Evolutionary conservation across 805 yeast genomes (phyloP).

Genomic region (Priceomyces fermenticarens): DNA sequence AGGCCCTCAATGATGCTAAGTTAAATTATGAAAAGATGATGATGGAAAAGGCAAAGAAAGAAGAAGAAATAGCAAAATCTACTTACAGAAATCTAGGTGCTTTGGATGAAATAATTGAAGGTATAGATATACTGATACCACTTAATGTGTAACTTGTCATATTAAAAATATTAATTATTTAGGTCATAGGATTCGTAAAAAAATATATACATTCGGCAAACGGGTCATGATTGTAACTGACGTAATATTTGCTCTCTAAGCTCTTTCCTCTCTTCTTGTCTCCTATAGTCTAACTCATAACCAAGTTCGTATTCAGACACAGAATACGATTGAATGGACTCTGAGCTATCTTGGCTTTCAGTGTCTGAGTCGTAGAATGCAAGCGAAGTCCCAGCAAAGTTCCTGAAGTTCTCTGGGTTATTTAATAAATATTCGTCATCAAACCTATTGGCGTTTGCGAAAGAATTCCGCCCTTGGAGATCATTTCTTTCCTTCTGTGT

Average conservation of each 20-base stretch:
- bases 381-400: conserved; percentile 21
- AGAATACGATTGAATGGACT: conserved; percentile 23
- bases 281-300: conserved; percentile 14
- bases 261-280: conserved; percentile 36
- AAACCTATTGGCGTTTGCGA: conserved; percentile 10
- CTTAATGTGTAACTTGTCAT: conserved; percentile 3
- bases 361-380: conserved; percentile 13
- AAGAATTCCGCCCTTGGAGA: background rate
- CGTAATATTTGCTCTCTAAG: conserved; percentile 35
- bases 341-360: conserved; percentile 17
- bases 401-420: conserved; percentile 18
- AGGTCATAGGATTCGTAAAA: background rate
- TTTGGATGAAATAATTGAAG: conserved; percentile 48
- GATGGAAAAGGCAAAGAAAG: conserved; percentile 43
- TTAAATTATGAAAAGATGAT: conserved; percentile 39
- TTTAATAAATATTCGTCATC: conserved; percentile 29
- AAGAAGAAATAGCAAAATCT: conserved; percentile 44
- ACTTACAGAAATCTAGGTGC: conserved; percentile 59
- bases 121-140: conserved; percentile 36
- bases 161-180: background rate
- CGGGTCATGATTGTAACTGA: conserved; percentile 23
- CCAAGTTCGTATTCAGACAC: conserved; percentile 4
- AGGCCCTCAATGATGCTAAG: conserved; percentile 53
- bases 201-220: conserved; percentile 2
- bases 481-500: background rate